These are phyloP conservation scores for Vitellaria paradoxa DNA, from an alignment of 179 eudicot species.

Conservation along the genomic window DNA sequence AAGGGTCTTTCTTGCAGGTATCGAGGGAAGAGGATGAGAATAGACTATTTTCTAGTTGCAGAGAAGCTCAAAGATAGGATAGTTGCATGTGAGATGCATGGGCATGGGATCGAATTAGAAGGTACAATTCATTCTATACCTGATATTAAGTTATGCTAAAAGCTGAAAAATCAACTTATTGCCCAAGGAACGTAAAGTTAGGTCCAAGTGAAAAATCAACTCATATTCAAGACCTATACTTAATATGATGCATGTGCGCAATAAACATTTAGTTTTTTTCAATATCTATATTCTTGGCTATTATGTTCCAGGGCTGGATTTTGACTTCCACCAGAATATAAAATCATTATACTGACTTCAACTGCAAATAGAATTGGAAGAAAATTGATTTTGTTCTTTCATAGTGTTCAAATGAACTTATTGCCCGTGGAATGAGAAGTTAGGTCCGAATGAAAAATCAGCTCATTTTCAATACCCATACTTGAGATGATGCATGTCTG, in stretches of 20 bases:
- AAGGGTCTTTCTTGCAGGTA: slow-evolving; percentile 52
- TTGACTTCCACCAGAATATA: background rate
- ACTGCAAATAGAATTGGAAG: background rate
- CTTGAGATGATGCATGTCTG: no score
- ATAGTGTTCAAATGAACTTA: background rate
- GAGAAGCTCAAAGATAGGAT: slow-evolving; percentile 72
- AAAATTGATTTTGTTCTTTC: background rate
- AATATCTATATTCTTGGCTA: background rate
- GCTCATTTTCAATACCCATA: no score
- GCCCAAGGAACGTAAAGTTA: background rate
- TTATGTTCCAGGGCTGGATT: no score
- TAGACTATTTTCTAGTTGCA: slow-evolving; percentile 77
- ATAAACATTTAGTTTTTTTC: no score
- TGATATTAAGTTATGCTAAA: background rate
- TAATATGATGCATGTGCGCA: background rate
- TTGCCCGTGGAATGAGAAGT: no score
- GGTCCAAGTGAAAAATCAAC: background rate
- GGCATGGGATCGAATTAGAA: slow-evolving; percentile 83
- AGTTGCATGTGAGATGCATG: slow-evolving; percentile 78
- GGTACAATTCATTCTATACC: slow-evolving; percentile 37
- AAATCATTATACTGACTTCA: background rate
- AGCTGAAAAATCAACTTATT: background rate
- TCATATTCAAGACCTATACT: background rate
- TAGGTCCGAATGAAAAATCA: no score
- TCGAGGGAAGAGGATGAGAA: slow-evolving; percentile 97